phyloP scores from a whole-genome alignment of 1,284 basidiomycete genomes.

The Afroboletus lepidellus region DNA sequence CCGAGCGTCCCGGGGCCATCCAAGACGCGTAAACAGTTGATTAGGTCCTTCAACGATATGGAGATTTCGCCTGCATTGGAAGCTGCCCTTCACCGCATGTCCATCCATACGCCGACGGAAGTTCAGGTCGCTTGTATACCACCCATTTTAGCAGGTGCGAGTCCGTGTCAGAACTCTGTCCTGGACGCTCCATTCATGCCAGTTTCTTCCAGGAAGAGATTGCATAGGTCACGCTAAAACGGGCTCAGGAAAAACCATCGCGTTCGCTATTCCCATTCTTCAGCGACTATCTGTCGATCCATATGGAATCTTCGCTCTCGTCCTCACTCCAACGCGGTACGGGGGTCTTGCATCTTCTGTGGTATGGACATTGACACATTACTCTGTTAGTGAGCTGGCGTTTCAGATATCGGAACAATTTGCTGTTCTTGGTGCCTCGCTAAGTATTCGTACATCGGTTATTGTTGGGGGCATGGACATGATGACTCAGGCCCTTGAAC shows the following conservation, averaged over 20 bases:
- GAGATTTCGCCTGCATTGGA: constrained; percentile 76
- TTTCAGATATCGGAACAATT: constrained; percentile 98
- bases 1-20: neutral
- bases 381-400: constrained; percentile 76
- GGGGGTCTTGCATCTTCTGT: constrained; percentile 19
- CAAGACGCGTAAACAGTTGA: neutral
- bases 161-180: neutral
- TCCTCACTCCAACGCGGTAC: constrained; percentile 92
- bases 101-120: constrained; percentile 84
- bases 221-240: constrained; percentile 98
- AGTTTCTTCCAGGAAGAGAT: constrained; percentile 60
- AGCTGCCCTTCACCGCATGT: constrained; percentile 75
- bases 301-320: constrained; percentile 90
- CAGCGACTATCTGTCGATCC: constrained; percentile 88
- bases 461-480: constrained; percentile 99
- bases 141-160: constrained; percentile 75
- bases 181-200: neutral
- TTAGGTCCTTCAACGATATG: constrained; percentile 61
- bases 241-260: constrained; percentile 96
- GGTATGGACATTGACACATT: neutral
- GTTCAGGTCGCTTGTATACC: constrained; percentile 92
- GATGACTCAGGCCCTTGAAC: constrained; percentile 90
- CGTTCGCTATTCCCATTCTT: constrained; percentile 94
- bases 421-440: constrained; percentile 80
- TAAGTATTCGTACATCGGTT: constrained; percentile 83